Conservation (phyloP, 1,139 yeast species). For the Blastobotrys serpentis region DNA sequence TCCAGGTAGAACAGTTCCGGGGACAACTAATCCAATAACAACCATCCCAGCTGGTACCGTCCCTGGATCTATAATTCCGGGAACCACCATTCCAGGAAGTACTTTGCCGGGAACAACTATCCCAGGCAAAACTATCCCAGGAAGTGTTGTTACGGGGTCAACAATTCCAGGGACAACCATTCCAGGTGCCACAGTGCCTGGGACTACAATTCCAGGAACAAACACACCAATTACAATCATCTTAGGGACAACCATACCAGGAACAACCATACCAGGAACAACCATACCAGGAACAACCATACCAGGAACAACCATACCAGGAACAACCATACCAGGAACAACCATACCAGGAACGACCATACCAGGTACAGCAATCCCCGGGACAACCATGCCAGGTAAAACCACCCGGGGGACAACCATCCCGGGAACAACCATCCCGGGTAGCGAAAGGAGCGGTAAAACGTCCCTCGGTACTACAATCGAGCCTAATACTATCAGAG, state of each 20-base stretch:
- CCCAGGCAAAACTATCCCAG: slow-evolving; percentile 9
- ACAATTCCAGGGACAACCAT: slow-evolving; percentile 19
- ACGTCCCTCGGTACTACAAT: not conserved
- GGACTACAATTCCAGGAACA: slow-evolving; percentile 16
- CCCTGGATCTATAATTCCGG: slow-evolving; percentile 19
- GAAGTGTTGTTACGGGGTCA: slow-evolving; percentile 7
- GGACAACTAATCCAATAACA: slow-evolving; percentile 2
- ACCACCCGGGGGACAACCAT: slow-evolving; percentile 20
- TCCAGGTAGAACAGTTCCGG: slow-evolving; percentile 14
- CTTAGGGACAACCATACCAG: slow-evolving; percentile 10
- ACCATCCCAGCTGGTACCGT: slow-evolving; percentile 16
- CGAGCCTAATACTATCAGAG: not conserved
- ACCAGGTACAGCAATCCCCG: slow-evolving; percentile 21
- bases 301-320: slow-evolving; percentile 21
- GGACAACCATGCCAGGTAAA: slow-evolving; percentile 15
- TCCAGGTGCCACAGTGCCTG: slow-evolving; percentile 21
- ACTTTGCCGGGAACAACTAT: slow-evolving; percentile 1
- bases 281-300: slow-evolving; percentile 12
- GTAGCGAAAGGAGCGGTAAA: slow-evolving; percentile 12
- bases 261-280: slow-evolving; percentile 13
- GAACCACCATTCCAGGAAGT: slow-evolving; percentile 1
- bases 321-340: slow-evolving; percentile 21
- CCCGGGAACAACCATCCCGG: slow-evolving; percentile 11
- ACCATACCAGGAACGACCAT: slow-evolving; percentile 15
- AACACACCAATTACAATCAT: slow-evolving; percentile 8